These are phyloP conservation scores for Pseudopyricularia cyperi DNA, from an alignment of 2,329 filamentous ascomycete genomes.

Conservation along the genomic window DNA sequence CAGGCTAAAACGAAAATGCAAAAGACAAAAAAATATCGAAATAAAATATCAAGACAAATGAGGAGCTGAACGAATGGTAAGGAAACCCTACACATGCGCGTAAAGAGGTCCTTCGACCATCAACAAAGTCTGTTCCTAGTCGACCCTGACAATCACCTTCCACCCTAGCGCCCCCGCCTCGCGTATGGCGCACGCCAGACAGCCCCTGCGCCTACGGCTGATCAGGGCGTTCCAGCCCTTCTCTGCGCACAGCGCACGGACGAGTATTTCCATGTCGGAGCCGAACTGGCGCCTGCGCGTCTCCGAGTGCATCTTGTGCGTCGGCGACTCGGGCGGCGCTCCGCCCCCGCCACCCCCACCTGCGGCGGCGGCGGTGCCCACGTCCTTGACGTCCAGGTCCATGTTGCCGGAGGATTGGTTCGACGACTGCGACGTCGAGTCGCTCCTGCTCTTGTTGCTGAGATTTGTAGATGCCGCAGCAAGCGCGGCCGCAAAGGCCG, in stretches of 20 bases:
- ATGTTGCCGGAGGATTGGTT: constrained; percentile 11
- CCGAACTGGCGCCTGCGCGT: constrained; percentile 44
- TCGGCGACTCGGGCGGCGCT: constrained; percentile 5
- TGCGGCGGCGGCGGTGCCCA: no score
- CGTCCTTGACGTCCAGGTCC: background rate
- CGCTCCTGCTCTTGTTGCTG: background rate
- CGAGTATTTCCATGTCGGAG: constrained; percentile 57
- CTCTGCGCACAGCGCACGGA: constrained; percentile 60
- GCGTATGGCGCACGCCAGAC: constrained; percentile 59
- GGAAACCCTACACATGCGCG: background rate
- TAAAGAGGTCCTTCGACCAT: background rate
- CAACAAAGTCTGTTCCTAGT: constrained; percentile 17
- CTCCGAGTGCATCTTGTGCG: constrained; percentile 41
- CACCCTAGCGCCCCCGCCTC: constrained; percentile 61
- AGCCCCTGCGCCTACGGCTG: constrained; percentile 53
- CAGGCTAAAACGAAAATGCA: background rate
- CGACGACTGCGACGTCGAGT: constrained; percentile 14
- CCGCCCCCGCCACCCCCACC: background rate
- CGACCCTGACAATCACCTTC: constrained; percentile 51
- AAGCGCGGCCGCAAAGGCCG: background rate
- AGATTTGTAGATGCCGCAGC: background rate
- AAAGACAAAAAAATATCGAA: background rate
- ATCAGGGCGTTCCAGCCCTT: constrained; percentile 63
- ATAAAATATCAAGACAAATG: background rate
- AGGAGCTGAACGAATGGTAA: background rate